Evolutionary conservation across 164 flowering plant species (phyloP).

Genomic region (Vitis amurensis): DNA sequence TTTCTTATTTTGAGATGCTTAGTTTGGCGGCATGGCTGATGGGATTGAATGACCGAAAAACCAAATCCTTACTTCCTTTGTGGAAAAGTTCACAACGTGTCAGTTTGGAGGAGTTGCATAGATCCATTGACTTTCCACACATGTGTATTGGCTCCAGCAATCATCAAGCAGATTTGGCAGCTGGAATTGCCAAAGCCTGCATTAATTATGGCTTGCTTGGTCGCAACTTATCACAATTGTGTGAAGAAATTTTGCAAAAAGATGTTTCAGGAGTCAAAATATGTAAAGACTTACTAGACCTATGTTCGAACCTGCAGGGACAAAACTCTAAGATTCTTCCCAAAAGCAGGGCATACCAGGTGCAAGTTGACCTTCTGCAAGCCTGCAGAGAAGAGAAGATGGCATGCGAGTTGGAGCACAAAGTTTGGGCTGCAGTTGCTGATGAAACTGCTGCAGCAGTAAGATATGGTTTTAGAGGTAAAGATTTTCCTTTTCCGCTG

Average conservation of each 20-base stretch:
- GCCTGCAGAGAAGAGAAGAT: constrained; percentile 58
- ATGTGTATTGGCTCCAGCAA: constrained; percentile 75
- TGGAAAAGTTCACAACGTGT: constrained; percentile 73
- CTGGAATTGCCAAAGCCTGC: constrained; percentile 89
- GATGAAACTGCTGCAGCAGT: constrained; percentile 95
- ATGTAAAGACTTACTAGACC: constrained; percentile 63
- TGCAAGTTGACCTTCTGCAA: constrained; percentile 84
- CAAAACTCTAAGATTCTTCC: constrained; percentile 72
- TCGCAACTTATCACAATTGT: constrained; percentile 79
- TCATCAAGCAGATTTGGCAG: constrained; percentile 94
- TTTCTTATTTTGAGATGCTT: constrained; percentile 73
- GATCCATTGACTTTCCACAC: constrained; percentile 73
- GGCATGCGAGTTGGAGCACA: constrained; percentile 59
- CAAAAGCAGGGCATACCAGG: constrained; percentile 89
- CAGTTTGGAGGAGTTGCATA: constrained; percentile 92
- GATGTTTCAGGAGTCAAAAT: constrained; percentile 62
- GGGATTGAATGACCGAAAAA: constrained; percentile 50
- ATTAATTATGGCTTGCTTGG: constrained; percentile 87
- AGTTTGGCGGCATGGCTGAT: constrained; percentile 75
- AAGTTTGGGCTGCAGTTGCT: constrained; percentile 92
- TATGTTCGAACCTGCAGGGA: constrained; percentile 59
- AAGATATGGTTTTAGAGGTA: constrained; percentile 83
- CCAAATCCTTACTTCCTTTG: constrained; percentile 34
- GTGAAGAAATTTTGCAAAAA: constrained; percentile 79
- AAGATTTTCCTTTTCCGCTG: background rate